Conservation (phyloP, 305 asterid genomes). For the Fraxinus velutina region DNA sequence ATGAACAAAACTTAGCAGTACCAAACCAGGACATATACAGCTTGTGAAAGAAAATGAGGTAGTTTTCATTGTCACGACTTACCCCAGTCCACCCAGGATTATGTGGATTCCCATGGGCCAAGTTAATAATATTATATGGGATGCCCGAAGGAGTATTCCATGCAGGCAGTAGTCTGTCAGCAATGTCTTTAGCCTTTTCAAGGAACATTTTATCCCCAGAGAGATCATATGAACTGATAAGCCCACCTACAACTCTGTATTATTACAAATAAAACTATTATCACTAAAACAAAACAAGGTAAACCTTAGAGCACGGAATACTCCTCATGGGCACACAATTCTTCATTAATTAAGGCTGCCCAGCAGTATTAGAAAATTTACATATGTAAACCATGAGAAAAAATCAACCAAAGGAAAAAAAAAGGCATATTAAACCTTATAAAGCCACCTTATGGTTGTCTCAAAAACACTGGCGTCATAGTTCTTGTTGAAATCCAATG, state of each 20-base stretch:
- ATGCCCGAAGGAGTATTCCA: slow-evolving; percentile 91
- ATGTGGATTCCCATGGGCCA: slow-evolving; percentile 81
- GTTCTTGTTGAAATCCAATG: slow-evolving; percentile 87
- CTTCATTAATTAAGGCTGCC: slow-evolving; percentile 19
- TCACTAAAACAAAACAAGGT: not conserved
- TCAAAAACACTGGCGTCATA: slow-evolving; percentile 98
- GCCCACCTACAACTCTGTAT: slow-evolving; percentile 96
- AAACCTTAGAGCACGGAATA: not conserved
- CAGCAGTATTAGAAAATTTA: slow-evolving; percentile 4
- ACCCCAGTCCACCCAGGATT: slow-evolving; percentile 99
- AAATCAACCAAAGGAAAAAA: slow-evolving; percentile 32
- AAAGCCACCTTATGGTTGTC: slow-evolving; percentile 99
- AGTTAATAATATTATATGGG: slow-evolving; percentile 80
- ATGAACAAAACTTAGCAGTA: not conserved
- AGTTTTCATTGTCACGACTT: slow-evolving; percentile 27
- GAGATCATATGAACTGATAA: slow-evolving; percentile 88
- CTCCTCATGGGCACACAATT: not conserved
- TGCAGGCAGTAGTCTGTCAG: slow-evolving; percentile 91
- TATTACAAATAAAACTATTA: slow-evolving; percentile 36
- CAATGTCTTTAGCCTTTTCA: slow-evolving; percentile 87
- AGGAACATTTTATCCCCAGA: slow-evolving; percentile 88
- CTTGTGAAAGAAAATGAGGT: slow-evolving; percentile 1
- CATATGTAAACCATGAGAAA: slow-evolving; percentile 14
- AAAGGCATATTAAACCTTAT: slow-evolving; percentile 66
- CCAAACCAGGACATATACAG: not conserved